These are phyloP conservation scores for Podila verticillata DNA, from an alignment of 192 early-diverging fungal species.

Conservation along the genomic window DNA sequence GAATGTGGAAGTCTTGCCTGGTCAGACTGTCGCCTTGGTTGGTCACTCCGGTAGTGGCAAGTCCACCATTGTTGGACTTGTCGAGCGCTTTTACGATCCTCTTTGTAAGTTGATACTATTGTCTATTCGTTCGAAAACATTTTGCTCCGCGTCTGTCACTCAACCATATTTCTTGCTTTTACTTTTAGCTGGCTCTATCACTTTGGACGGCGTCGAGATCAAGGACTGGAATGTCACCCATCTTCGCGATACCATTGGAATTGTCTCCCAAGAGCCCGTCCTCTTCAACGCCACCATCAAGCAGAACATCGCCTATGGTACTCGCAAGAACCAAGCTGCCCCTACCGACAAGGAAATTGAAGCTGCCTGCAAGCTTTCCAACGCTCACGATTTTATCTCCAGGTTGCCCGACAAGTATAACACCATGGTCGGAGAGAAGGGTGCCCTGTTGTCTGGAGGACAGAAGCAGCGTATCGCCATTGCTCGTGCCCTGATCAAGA, in stretches of 20 bases:
- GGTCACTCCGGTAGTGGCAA: slow-evolving; percentile 88
- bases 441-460: slow-evolving; percentile 86
- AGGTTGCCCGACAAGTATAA: slow-evolving; percentile 83
- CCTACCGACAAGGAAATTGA: slow-evolving; percentile 66
- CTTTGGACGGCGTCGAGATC: slow-evolving; percentile 81
- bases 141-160: not conserved
- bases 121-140: slow-evolving; percentile 74
- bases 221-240: slow-evolving; percentile 84
- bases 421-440: slow-evolving; percentile 89
- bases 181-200: slow-evolving; percentile 61
- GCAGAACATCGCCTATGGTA: slow-evolving; percentile 83
- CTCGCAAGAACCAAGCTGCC: slow-evolving; percentile 54
- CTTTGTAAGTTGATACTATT: slow-evolving; percentile 58
- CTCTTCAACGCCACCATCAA: slow-evolving; percentile 84
- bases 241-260: slow-evolving; percentile 88
- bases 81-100: slow-evolving; percentile 86
- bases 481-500: slow-evolving; percentile 90
- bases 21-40: slow-evolving; percentile 89
- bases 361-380: slow-evolving; percentile 71
- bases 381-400: slow-evolving; percentile 81
- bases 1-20: slow-evolving; percentile 74
- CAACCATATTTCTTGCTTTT: not conserved
- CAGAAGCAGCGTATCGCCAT: slow-evolving; percentile 98
- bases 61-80: slow-evolving; percentile 76
- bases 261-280: slow-evolving; percentile 94